phyloP scores from a whole-genome alignment of 2,329 filamentous ascomycete species.

The Aulographum hederae region DNA sequence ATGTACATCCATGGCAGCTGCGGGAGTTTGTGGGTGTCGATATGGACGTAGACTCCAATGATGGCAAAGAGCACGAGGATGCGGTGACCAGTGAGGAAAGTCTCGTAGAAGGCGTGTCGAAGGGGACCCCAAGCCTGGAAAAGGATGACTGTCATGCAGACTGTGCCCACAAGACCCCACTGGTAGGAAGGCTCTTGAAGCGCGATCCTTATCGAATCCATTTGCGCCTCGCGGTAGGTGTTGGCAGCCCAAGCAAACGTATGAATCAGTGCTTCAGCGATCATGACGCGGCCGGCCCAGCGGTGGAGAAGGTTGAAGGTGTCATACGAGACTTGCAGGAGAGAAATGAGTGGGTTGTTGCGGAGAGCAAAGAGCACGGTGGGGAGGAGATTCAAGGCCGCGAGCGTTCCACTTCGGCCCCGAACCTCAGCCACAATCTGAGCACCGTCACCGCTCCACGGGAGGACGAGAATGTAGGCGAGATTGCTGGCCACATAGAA shows the following conservation, averaged over 20 bases:
- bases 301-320: slow-evolving; percentile 85
- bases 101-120: slow-evolving; percentile 92
- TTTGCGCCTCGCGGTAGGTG: slow-evolving; percentile 39
- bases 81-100: slow-evolving; percentile 78
- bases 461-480: slow-evolving; percentile 55
- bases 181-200: slow-evolving; percentile 40
- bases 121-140: slow-evolving; percentile 58
- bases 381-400: slow-evolving; percentile 80
- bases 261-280: slow-evolving; percentile 52
- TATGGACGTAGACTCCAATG: slow-evolving; percentile 61
- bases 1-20: slow-evolving; percentile 60
- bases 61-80: slow-evolving; percentile 51
- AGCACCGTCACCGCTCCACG: slow-evolving; percentile 31
- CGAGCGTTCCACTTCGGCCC: slow-evolving; percentile 67
- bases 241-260: slow-evolving; percentile 58
- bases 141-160: slow-evolving; percentile 46
- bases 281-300: slow-evolving; percentile 62
- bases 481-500: slow-evolving; percentile 57
- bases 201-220: slow-evolving; percentile 34
- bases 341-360: slow-evolving; percentile 75
- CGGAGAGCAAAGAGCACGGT: slow-evolving; percentile 75
- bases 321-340: slow-evolving; percentile 82
- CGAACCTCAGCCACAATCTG: slow-evolving; percentile 60
- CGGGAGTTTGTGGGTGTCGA: slow-evolving; percentile 44
- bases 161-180: slow-evolving; percentile 40